A percentile compares a stretch with the other conserved stretches of the same genome.
phyloP scores from a whole-genome alignment of 331 rosid species.

The Quercus tomentella region DNA sequence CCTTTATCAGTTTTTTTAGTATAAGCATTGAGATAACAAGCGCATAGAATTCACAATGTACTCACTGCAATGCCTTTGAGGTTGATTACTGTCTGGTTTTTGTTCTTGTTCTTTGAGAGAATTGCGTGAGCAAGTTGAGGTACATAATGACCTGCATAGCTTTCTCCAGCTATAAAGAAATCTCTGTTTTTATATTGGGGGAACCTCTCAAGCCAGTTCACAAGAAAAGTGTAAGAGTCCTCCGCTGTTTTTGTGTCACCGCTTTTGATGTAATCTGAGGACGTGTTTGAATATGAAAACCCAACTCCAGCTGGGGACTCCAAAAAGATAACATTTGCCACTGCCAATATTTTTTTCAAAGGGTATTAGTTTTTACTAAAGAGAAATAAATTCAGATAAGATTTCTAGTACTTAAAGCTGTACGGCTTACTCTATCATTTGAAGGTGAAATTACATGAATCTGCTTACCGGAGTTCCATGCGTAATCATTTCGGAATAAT shows the following conservation, averaged over 20 bases:
- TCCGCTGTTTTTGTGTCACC: conserved; percentile 58
- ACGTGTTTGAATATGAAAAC: conserved; percentile 56
- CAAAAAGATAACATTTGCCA: conserved; percentile 57
- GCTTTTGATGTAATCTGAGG: conserved; percentile 22
- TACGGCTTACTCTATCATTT: no score
- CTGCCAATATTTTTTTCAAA: conserved; percentile 30
- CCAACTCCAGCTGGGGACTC: conserved; percentile 76
- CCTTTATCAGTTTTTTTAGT: no score
- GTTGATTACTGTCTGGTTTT: conserved; percentile 21
- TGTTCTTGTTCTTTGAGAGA: conserved; percentile 3
- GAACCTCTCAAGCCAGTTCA: conserved; percentile 35
- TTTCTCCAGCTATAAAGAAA: conserved; percentile 32
- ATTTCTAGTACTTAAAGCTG: no score
- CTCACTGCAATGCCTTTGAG: conserved; percentile 41
- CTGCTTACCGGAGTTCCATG: conserved; percentile 52
- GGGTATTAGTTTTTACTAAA: not conserved
- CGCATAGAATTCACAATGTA: not conserved
- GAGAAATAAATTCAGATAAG: no score
- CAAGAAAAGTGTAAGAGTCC: conserved; percentile 29
- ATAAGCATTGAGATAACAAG: not conserved
- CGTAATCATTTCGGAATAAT: conserved; percentile 30
- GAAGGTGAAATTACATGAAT: not conserved
- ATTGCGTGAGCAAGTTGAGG: conserved; percentile 34
- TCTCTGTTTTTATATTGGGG: conserved; percentile 31
- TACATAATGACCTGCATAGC: conserved; percentile 38